Evolutionary conservation across 1,284 basidiomycete species (phyloP).

Genomic region (Anthracocystis panici-leucophaei): DNA sequence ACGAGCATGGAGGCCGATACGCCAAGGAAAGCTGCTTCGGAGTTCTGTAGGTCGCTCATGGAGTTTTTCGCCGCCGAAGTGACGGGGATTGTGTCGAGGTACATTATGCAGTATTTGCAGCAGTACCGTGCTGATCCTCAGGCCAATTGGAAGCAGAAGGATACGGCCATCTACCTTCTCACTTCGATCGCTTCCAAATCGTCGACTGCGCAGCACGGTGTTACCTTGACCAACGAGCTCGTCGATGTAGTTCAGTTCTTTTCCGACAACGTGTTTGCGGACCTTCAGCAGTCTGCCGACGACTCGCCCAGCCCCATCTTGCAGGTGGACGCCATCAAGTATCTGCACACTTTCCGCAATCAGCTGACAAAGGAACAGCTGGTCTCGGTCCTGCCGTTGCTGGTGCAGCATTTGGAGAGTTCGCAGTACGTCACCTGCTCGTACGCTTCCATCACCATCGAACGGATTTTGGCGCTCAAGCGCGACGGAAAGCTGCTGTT

Average conservation of each 20-base stretch:
- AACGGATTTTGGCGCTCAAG: conserved; percentile 81
- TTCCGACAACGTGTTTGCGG: conserved; percentile 87
- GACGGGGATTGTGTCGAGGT: conserved; percentile 84
- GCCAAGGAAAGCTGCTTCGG: conserved; percentile 88
- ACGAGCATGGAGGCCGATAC: conserved; percentile 76
- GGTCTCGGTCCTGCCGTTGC: conserved; percentile 86
- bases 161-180: conserved; percentile 93
- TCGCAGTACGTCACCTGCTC: conserved; percentile 71
- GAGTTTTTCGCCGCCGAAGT: conserved; percentile 82
- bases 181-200: conserved; percentile 90
- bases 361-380: conserved; percentile 93
- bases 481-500: conserved; percentile 75
- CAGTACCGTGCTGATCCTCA: conserved; percentile 75
- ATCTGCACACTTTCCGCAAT: conserved; percentile 83
- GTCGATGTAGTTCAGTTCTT: conserved; percentile 97
- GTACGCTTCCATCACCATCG: conserved; percentile 71
- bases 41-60: conserved; percentile 90
- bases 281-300: conserved; percentile 80
- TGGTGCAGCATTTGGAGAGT: conserved; percentile 81
- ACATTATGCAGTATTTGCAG: conserved; percentile 82
- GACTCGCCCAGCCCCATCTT: conserved; percentile 78
- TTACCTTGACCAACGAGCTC: conserved; percentile 89
- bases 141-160: conserved; percentile 91
- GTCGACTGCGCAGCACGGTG: conserved; percentile 80
- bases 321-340: conserved; percentile 89